These are phyloP conservation scores for Brassica carinata DNA, from an alignment of 345 rosid species.

Conservation along the genomic window DNA sequence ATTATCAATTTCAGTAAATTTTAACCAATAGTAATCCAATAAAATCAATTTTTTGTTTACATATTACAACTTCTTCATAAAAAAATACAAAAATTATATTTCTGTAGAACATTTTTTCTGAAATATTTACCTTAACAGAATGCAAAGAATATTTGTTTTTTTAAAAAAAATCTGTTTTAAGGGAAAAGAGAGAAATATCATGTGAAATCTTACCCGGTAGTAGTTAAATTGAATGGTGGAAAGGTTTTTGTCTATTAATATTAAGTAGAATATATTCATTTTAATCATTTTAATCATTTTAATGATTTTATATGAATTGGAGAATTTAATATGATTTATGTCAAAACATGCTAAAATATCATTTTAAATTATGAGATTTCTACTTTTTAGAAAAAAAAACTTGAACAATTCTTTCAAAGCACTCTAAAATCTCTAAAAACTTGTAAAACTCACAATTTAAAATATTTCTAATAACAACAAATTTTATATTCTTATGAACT, in stretches of 20 bases:
- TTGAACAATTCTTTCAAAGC: no score
- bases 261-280: not conserved
- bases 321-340: not conserved
- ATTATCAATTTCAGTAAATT: not conserved
- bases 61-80: no score
- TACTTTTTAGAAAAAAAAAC: no score
- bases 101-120: no score
- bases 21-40: not conserved
- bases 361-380: not conserved
- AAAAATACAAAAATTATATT: no score
- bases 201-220: constrained; percentile 2
- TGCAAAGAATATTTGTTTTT: no score
- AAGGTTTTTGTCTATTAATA: not conserved
- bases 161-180: no score
- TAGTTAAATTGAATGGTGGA: constrained; percentile 11
- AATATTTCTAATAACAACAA: not conserved
- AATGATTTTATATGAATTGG: no score
- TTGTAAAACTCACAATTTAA: not conserved
- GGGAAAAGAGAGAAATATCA: not conserved
- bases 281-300: no score
- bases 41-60: no score
- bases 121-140: no score
- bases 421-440: not conserved
- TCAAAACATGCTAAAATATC: not conserved
- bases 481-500: not conserved